Percentiles rank a stretch among this genome's conserved stretches.
Conservation (phyloP, 1,284 basidiomycete species). For the Ceratobasidium sp. region DNA sequence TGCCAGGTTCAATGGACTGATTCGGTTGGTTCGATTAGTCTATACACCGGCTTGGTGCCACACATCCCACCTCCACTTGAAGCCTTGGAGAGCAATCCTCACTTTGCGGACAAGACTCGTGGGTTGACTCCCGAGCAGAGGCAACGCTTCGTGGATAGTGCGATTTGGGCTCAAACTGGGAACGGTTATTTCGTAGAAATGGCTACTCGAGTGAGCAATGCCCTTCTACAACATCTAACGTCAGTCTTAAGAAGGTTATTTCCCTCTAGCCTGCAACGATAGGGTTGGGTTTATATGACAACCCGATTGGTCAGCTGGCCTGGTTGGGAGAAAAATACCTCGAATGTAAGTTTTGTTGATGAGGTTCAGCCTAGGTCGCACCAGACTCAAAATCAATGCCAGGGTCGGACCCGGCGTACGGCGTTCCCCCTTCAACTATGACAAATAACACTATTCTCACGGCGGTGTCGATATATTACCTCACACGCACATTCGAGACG, state of each 20-base stretch:
- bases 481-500: constrained; percentile 42
- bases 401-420: constrained; percentile 8
- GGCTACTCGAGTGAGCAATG: constrained; percentile 29
- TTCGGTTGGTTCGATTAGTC: not conserved
- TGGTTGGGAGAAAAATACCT: constrained; percentile 44
- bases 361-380: not conserved
- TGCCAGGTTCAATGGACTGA: not conserved
- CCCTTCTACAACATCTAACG: too few relatives aligned
- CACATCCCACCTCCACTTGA: constrained; percentile 12
- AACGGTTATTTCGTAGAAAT: constrained; percentile 40
- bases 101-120: constrained; percentile 3
- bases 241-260: too few relatives aligned
- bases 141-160: not conserved
- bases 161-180: not conserved
- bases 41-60: constrained; percentile 41
- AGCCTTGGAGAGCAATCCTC: not conserved
- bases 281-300: constrained; percentile 42
- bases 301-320: constrained; percentile 41
- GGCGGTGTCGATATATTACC: constrained; percentile 43
- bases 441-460: constrained; percentile 38
- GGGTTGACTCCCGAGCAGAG: not conserved
- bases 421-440: not conserved
- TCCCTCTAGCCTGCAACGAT: constrained; percentile 45
- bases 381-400: not conserved
- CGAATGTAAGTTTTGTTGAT: not conserved